Conservation (phyloP, 129 eudicot genomes). For the Escallonia rubra region DNA sequence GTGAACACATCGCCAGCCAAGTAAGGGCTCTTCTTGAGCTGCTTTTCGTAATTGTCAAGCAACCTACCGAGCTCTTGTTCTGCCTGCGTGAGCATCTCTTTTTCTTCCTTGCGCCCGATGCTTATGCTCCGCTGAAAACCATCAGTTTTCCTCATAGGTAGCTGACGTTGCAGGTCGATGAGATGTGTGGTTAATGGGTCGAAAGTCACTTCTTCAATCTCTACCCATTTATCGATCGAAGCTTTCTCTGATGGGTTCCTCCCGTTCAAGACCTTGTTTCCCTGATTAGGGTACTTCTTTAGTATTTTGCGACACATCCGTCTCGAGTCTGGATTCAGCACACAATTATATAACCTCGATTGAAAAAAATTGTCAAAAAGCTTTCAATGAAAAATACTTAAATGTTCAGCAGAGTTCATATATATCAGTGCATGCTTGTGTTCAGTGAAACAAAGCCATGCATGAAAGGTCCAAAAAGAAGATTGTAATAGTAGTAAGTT, state of each 20-base stretch:
- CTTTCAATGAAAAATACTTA: no score
- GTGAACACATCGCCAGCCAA: constrained; percentile 79
- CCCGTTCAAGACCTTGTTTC: constrained; percentile 53
- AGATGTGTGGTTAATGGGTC: constrained; percentile 57
- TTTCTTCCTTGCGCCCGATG: constrained; percentile 44
- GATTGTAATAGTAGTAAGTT: no score
- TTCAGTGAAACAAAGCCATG: no score
- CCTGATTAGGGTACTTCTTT: constrained; percentile 53
- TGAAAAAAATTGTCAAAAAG: no score
- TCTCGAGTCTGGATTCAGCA: constrained; percentile 45
- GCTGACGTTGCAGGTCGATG: constrained; percentile 63
- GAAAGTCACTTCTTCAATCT: constrained; percentile 74
- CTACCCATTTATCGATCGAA: constrained; percentile 83
- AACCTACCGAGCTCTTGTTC: constrained; percentile 66
- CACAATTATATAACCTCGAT: no score
- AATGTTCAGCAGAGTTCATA: no score
- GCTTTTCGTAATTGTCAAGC: constrained; percentile 65
- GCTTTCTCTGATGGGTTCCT: constrained; percentile 66
- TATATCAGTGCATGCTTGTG: no score
- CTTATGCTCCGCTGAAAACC: no score
- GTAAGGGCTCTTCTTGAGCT: constrained; percentile 57
- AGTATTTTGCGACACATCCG: constrained; percentile 67
- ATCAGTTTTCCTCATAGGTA: constrained; percentile 37
- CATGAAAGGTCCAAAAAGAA: no score
- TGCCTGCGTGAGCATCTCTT: constrained; percentile 47